Percentiles rank a stretch among this genome's conserved stretches.
phyloP scores from a whole-genome alignment of 2,329 filamentous ascomycete genomes.

The Amauroascus verrucosus region DNA sequence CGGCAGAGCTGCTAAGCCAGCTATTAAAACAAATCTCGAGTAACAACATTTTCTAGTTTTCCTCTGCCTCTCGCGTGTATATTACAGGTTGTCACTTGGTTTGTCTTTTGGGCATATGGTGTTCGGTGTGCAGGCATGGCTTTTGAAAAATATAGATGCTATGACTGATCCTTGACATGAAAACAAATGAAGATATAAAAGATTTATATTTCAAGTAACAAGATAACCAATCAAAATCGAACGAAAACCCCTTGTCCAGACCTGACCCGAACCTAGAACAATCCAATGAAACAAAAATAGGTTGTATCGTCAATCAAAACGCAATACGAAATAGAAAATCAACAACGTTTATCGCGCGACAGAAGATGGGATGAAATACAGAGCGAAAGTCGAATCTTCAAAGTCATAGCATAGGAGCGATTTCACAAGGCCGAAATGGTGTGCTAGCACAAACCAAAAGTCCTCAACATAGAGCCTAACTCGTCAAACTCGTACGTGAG shows the following conservation, averaged over 20 bases:
- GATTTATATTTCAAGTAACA: constrained; percentile 1
- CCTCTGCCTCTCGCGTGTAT: neutral
- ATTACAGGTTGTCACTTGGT: neutral
- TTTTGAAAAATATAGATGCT: neutral
- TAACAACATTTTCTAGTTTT: constrained; percentile 7
- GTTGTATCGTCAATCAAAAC: neutral
- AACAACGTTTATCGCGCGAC: neutral
- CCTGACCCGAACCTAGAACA: neutral
- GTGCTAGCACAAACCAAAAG: no score
- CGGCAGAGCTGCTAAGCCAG: neutral
- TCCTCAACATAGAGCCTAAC: no score
- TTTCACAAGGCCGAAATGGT: no score
- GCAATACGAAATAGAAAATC: neutral
- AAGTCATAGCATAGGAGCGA: no score
- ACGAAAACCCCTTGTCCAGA: neutral
- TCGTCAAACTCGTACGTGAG: neutral
- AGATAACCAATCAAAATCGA: neutral
- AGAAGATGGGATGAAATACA: neutral
- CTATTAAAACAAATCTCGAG: neutral
- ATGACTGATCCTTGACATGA: neutral
- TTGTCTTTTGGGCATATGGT: neutral
- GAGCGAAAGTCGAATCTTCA: no score
- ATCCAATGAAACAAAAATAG: neutral
- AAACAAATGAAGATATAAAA: neutral
- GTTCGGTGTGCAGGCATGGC: neutral